Percentiles rank a stretch among this genome's conserved stretches.
phyloP scores from a whole-genome alignment of 1,284 basidiomycete genomes.

The Moesziomyces sp. region DNA sequence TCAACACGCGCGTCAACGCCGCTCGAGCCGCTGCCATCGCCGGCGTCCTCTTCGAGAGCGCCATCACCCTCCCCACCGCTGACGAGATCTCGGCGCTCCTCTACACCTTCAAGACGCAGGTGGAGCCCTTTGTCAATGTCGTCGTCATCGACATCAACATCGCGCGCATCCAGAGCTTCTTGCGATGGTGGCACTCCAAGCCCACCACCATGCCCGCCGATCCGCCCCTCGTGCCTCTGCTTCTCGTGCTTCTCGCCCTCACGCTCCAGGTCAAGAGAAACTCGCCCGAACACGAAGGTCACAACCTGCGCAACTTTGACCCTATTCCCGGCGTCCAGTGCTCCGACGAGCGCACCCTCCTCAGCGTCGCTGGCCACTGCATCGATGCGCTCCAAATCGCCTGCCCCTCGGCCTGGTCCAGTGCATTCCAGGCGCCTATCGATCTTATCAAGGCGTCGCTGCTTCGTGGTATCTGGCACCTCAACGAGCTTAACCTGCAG shows the following conservation, averaged over 20 bases:
- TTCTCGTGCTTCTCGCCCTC: slow-evolving; percentile 60
- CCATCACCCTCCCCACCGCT: slow-evolving; percentile 46
- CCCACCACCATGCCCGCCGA: slow-evolving; percentile 60
- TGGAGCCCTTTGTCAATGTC: slow-evolving; percentile 55
- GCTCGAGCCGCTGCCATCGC: slow-evolving; percentile 58
- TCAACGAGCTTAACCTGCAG: slow-evolving; percentile 57
- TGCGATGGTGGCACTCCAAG: slow-evolving; percentile 59
- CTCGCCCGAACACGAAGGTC: slow-evolving; percentile 32
- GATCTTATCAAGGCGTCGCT: slow-evolving; percentile 58
- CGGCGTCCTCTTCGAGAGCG: slow-evolving; percentile 49
- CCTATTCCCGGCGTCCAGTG: slow-evolving; percentile 39
- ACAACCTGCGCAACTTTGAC: slow-evolving; percentile 29
- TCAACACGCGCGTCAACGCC: slow-evolving; percentile 55
- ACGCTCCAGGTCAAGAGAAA: slow-evolving; percentile 54
- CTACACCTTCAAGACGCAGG: slow-evolving; percentile 52
- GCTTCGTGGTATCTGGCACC: slow-evolving; percentile 59
- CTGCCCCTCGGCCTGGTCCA: slow-evolving; percentile 57
- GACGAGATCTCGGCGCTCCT: slow-evolving; percentile 47
- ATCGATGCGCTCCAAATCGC: slow-evolving; percentile 57
- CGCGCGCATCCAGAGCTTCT: slow-evolving; percentile 54
- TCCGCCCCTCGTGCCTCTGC: slow-evolving; percentile 54
- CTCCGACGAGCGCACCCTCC: slow-evolving; percentile 52
- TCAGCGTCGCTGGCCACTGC: slow-evolving; percentile 56
- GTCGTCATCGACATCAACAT: slow-evolving; percentile 57
- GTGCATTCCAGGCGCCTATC: slow-evolving; percentile 57